Conservation (phyloP, 805 yeast species). For the Yamadazyma insecticola region DNA sequence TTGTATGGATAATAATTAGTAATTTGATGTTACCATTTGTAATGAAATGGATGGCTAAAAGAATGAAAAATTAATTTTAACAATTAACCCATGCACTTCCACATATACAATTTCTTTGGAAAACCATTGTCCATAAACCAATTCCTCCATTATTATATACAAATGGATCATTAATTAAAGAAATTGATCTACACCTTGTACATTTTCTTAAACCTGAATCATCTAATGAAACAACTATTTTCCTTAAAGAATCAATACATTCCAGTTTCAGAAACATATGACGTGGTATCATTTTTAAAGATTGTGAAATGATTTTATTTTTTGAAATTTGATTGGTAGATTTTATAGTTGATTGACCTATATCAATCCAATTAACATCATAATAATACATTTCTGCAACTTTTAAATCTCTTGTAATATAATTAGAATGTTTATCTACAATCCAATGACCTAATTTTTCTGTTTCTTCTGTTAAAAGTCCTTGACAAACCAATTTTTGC, state of each 20-base stretch:
- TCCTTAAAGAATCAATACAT: conserved; percentile 35
- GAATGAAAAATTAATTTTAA: conserved; percentile 10
- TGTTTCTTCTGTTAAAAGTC: conserved; percentile 48
- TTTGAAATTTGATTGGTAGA: background rate
- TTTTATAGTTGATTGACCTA: conserved; percentile 14
- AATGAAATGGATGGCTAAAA: conserved; percentile 17
- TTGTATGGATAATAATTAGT: conserved; percentile 26
- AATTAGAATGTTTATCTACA: conserved; percentile 43
- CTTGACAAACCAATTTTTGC: conserved; percentile 58
- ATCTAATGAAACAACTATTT: conserved; percentile 21
- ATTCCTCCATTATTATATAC: conserved; percentile 29
- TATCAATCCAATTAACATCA: conserved; percentile 62
- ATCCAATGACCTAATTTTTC: conserved; percentile 37
- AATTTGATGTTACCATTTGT: conserved; percentile 22
- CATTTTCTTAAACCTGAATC: conserved; percentile 26
- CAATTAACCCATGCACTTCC: conserved; percentile 69
- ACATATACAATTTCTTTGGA: conserved; percentile 71
- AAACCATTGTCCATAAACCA: conserved; percentile 56
- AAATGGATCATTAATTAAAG: conserved; percentile 36
- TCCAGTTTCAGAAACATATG: conserved; percentile 17
- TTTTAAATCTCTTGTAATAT: conserved; percentile 41
- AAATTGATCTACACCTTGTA: conserved; percentile 38
- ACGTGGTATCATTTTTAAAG: conserved; percentile 13
- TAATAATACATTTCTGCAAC: conserved; percentile 56
- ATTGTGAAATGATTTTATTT: conserved; percentile 1